phyloP scores from a whole-genome alignment of 2,329 filamentous ascomycete species.

The Apiospora phragmitis region DNA sequence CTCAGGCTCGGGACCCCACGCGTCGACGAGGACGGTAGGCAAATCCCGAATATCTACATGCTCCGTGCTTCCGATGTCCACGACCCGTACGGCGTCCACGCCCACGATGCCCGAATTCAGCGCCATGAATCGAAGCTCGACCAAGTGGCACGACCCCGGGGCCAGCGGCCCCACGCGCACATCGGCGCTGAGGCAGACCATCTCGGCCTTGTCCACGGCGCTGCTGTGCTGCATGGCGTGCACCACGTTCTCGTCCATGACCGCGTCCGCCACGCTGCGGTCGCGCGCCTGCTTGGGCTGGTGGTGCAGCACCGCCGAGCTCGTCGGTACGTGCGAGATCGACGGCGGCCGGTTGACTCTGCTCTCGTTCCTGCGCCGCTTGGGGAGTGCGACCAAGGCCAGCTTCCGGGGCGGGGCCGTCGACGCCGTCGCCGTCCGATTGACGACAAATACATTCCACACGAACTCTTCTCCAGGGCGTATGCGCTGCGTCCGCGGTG shows the following conservation, averaged over 20 bases:
- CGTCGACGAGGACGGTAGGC: slow-evolving; percentile 62
- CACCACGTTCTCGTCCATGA: slow-evolving; percentile 70
- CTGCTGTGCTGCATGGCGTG: slow-evolving; percentile 71
- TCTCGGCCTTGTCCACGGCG: slow-evolving; percentile 62
- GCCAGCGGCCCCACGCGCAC: slow-evolving; percentile 71
- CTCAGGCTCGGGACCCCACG: not conserved
- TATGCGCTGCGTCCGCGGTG: slow-evolving; percentile 47
- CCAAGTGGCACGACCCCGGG: slow-evolving; percentile 72
- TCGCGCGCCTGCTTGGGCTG: slow-evolving; percentile 20
- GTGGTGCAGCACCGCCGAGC: slow-evolving; percentile 18
- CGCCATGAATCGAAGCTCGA: slow-evolving; percentile 71
- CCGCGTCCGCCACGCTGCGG: slow-evolving; percentile 59
- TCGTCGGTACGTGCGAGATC: slow-evolving; percentile 40
- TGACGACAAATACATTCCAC: slow-evolving; percentile 76
- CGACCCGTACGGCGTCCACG: slow-evolving; percentile 71
- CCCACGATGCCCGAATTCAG: slow-evolving; percentile 65
- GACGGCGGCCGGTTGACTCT: slow-evolving; percentile 55
- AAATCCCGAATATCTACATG: slow-evolving; percentile 76
- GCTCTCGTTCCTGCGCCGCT: slow-evolving; percentile 59
- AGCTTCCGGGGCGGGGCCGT: slow-evolving; percentile 59
- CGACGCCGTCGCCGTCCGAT: slow-evolving; percentile 53
- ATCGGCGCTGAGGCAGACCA: slow-evolving; percentile 76
- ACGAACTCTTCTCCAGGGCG: slow-evolving; percentile 66
- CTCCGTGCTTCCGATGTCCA: slow-evolving; percentile 74
- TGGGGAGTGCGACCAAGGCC: slow-evolving; percentile 67